Base-by-base conservation (phyloP, 805 yeast genomes). In the Wickerhamomyces bisporus region DNA sequence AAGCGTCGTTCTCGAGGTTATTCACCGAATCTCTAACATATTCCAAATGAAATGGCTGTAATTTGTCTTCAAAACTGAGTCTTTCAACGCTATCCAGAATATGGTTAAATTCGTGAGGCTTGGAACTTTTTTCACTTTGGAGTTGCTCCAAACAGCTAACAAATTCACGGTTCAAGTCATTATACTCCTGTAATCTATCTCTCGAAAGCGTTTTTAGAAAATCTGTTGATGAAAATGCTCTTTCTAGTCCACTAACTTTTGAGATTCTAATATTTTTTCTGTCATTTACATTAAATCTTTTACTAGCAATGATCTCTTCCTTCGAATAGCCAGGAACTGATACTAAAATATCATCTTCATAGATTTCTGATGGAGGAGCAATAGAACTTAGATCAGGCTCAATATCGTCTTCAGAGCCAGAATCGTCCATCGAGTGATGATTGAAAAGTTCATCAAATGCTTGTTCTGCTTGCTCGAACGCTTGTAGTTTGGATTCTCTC, bases 281-380 rank as follows among this genome's bases (percentile, higher is more conserved):
- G 26, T 55, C 58, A 14, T 50, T 41, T 17, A 41, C 21, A 10
- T 41, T 38, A 17, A 54, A 38, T 19, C 55, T 34, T 38, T 54
- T 54, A 10, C 50, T 48, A 1, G 53, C 54, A 2, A 45, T 48
- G 14, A 54, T 39, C 38, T 54, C 58, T 30, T 54, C 58, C 15
- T 40, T 43, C 1, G 57, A 44, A 30, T 51, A 54, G 0, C 59
- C 60, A 1, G 58, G 53, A 0, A 55, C 53, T 7, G 50, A 46
- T 16, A 55, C 42, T 8, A 55, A 29, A 6, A 55, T 55, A 27
- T 53, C 55, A 34, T 55, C 55, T 18, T 45, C 43, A 9, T 34
- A 17, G 5, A 40, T 28, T 16, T 44, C 44, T 3, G 43, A 29
- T 3, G 52, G 40, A 1, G 47, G 35, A 1, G 47, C 55, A 23